Evolutionary conservation across 2,329 filamentous ascomycete genomes (phyloP).

Genomic region (Sporothrix brunneoviolacea): DNA sequence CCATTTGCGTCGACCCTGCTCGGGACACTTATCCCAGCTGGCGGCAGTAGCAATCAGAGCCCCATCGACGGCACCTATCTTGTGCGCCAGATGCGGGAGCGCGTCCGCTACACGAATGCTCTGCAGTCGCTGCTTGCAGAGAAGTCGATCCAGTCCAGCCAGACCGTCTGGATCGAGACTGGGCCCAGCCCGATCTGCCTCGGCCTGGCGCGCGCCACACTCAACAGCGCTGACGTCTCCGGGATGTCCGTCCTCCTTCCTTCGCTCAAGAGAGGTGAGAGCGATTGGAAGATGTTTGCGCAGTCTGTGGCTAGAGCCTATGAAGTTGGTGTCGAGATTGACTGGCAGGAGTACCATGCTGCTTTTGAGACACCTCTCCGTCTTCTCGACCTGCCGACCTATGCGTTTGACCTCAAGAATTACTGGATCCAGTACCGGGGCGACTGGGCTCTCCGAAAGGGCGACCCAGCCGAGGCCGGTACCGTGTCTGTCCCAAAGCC

Average conservation of each 20-base stretch:
- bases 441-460: slow-evolving; percentile 59
- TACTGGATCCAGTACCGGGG: slow-evolving; percentile 63
- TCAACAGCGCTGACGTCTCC: slow-evolving; percentile 34
- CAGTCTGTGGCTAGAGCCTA: slow-evolving; percentile 22
- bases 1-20: slow-evolving; percentile 52
- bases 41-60: slow-evolving; percentile 23
- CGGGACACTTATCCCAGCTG: slow-evolving; percentile 43
- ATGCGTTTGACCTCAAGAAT: slow-evolving; percentile 63
- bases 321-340: slow-evolving; percentile 49
- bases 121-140: neutral
- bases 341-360: slow-evolving; percentile 66
- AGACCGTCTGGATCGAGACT: neutral
- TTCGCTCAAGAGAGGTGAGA: neutral
- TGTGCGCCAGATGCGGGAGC: slow-evolving; percentile 51
- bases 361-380: slow-evolving; percentile 22
- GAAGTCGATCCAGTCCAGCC: neutral
- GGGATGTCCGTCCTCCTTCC: neutral
- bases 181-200: neutral
- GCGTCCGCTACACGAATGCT: slow-evolving; percentile 55
- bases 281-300: neutral
- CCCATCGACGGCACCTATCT: slow-evolving; percentile 53
- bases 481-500: neutral
- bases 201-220: neutral
- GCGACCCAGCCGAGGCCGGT: slow-evolving; percentile 29
- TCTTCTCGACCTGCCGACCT: slow-evolving; percentile 46